These are phyloP conservation scores for Amaranthus palmeri DNA, from an alignment of 148 eudicot genomes.

Conservation along the genomic window DNA sequence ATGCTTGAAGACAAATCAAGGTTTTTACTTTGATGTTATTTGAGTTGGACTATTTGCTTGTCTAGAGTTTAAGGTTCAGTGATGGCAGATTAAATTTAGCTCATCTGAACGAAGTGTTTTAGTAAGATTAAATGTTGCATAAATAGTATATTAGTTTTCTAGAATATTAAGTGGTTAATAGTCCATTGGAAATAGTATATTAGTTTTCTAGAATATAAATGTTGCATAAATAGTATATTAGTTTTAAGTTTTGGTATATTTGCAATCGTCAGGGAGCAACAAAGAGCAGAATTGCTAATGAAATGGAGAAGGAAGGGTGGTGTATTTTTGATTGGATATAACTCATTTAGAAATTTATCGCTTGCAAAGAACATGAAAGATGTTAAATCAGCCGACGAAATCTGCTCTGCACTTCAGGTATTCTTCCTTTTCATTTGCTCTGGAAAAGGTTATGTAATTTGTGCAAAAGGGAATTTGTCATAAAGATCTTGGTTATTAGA, in stretches of 20 bases:
- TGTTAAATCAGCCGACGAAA: slow-evolving; percentile 53
- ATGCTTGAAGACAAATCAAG: slow-evolving; percentile 92
- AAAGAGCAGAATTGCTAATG: slow-evolving; percentile 60
- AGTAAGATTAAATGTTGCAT: too few relatives aligned
- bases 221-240: too few relatives aligned
- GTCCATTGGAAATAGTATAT: too few relatives aligned
- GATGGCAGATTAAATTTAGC: background rate
- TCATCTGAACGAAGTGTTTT: too few relatives aligned
- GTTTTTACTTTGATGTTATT: slow-evolving; percentile 30
- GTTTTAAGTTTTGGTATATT: background rate
- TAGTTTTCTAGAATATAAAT: too few relatives aligned
- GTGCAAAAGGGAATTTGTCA: background rate
- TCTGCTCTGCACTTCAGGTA: slow-evolving; percentile 64
- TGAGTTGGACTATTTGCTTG: background rate
- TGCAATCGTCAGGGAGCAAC: slow-evolving; percentile 48
- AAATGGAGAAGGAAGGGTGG: slow-evolving; percentile 97
- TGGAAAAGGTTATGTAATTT: background rate
- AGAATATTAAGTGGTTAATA: too few relatives aligned
- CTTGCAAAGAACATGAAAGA: slow-evolving; percentile 74
- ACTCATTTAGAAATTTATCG: slow-evolving; percentile 68
- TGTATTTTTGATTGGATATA: slow-evolving; percentile 78
- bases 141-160: too few relatives aligned
- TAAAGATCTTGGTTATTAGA: background rate
- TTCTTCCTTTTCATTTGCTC: background rate
- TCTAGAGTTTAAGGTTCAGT: background rate